A percentile compares a stretch with the other conserved stretches of the same genome.
phyloP scores from a whole-genome alignment of 805 yeast species.

The Nematodospora valgi region DNA sequence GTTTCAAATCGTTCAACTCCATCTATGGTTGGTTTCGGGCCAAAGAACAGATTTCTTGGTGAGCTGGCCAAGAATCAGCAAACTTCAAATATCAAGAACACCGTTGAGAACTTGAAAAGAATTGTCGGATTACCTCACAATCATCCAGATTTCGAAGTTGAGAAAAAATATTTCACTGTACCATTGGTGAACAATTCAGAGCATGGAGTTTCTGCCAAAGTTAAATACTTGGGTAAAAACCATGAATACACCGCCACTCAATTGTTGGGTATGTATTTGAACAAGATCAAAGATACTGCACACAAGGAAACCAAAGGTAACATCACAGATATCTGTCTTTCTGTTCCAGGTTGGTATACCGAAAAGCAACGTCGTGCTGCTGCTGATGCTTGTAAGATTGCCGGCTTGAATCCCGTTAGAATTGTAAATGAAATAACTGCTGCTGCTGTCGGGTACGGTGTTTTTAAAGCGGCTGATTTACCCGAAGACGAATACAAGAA shows the following conservation, averaged over 20 bases:
- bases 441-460: conserved; percentile 99
- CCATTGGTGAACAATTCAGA: conserved; percentile 66
- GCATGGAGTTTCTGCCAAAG: conserved; percentile 81
- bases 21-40: conserved; percentile 83
- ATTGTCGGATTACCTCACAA: conserved; percentile 71
- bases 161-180: conserved; percentile 70
- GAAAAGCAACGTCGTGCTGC: conserved; percentile 96
- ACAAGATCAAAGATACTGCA: conserved; percentile 82
- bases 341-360: conserved; percentile 97
- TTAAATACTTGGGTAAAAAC: conserved; percentile 76
- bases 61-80: conserved; percentile 96
- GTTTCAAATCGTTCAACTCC: conserved; percentile 98
- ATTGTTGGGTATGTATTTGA: conserved; percentile 90
- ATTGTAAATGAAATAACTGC: conserved; percentile 97
- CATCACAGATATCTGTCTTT: conserved; percentile 83
- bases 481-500: conserved; percentile 91
- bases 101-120: conserved; percentile 93
- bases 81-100: conserved; percentile 93
- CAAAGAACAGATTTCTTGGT: conserved; percentile 86
- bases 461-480: conserved; percentile 86
- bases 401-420: conserved; percentile 97
- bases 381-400: conserved; percentile 91
- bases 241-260: conserved; percentile 82
- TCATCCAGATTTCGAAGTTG: conserved; percentile 76
- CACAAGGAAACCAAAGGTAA: conserved; percentile 76